phyloP scores from a whole-genome alignment of 2,329 filamentous ascomycete genomes.

The Ascocoryne sarcoides region DNA sequence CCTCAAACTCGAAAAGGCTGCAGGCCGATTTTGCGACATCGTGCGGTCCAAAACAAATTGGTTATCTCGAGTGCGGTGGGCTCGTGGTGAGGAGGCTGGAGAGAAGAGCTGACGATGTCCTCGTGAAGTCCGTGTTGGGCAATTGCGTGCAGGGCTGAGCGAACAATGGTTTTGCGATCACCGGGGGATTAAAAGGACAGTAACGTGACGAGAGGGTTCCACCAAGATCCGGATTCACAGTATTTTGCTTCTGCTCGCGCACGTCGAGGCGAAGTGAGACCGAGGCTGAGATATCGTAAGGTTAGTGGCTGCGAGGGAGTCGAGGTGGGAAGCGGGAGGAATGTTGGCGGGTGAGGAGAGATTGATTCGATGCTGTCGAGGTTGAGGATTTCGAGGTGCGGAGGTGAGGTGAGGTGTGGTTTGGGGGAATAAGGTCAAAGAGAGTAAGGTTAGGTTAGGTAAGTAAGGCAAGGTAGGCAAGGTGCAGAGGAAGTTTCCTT shows the following conservation, averaged over 20 bases:
- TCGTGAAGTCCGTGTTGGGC: slow-evolving; percentile 48
- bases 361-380: slow-evolving; percentile 10
- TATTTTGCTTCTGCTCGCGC: slow-evolving; percentile 17
- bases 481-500: slow-evolving; percentile 17
- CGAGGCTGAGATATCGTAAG: slow-evolving; percentile 11
- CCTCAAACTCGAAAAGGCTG: slow-evolving; percentile 79
- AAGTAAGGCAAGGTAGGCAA: slow-evolving; percentile 18
- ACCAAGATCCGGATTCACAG: slow-evolving; percentile 14
- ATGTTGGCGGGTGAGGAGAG: slow-evolving; percentile 7
- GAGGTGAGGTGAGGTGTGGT: slow-evolving; percentile 18
- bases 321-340: neutral
- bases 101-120: slow-evolving; percentile 31
- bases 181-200: slow-evolving; percentile 10
- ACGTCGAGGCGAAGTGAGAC: slow-evolving; percentile 13
- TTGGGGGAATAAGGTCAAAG: slow-evolving; percentile 17
- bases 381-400: slow-evolving; percentile 7
- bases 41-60: slow-evolving; percentile 28
- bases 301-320: slow-evolving; percentile 3
- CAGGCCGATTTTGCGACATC: slow-evolving; percentile 88
- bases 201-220: slow-evolving; percentile 24
- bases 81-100: slow-evolving; percentile 38
- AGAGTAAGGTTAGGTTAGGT: slow-evolving; percentile 8
- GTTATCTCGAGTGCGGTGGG: slow-evolving; percentile 33
- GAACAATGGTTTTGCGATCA: slow-evolving; percentile 16
- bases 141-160: slow-evolving; percentile 25